A percentile compares a stretch with the other conserved stretches of the same genome.
phyloP scores from a whole-genome alignment of 306 rosid genomes.

The Citrullus colocynthis region DNA sequence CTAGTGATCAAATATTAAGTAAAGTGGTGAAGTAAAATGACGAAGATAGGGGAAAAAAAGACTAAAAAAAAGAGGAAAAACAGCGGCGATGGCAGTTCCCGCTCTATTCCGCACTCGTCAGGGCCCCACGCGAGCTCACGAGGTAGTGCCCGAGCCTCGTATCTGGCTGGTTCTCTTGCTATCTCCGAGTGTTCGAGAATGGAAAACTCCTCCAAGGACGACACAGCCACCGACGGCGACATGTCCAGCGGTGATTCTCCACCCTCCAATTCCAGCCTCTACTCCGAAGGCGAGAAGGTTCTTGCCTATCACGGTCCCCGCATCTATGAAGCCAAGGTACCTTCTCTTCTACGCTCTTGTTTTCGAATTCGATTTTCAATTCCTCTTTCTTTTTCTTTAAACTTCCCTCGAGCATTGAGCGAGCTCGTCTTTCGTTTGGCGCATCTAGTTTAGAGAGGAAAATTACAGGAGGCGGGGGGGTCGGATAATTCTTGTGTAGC shows the following conservation, averaged over 20 bases:
- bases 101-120: constrained; percentile 8
- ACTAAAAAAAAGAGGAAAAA: background rate
- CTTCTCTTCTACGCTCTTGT: background rate
- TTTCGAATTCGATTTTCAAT: background rate
- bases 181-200: constrained; percentile 10
- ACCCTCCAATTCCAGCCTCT: constrained; percentile 36
- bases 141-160: background rate
- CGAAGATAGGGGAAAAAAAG: background rate
- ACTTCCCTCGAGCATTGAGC: background rate
- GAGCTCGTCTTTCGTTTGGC: background rate
- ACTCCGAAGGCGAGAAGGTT: constrained; percentile 70
- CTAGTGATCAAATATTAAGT: no score
- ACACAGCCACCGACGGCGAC: constrained; percentile 55
- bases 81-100: constrained; percentile 7
- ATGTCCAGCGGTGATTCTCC: constrained; percentile 50
- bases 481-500: background rate
- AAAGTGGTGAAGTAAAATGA: background rate
- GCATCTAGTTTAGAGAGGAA: background rate
- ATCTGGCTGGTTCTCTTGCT: background rate
- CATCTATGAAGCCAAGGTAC: constrained; percentile 91
- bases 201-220: constrained; percentile 70
- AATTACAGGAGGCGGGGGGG: background rate
- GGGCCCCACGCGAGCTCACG: constrained; percentile 7
- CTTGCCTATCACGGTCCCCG: constrained; percentile 88
- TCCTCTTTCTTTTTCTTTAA: background rate